Evolutionary conservation across 345 rosid species (phyloP).

Genomic region (Dovyalis caffra): DNA sequence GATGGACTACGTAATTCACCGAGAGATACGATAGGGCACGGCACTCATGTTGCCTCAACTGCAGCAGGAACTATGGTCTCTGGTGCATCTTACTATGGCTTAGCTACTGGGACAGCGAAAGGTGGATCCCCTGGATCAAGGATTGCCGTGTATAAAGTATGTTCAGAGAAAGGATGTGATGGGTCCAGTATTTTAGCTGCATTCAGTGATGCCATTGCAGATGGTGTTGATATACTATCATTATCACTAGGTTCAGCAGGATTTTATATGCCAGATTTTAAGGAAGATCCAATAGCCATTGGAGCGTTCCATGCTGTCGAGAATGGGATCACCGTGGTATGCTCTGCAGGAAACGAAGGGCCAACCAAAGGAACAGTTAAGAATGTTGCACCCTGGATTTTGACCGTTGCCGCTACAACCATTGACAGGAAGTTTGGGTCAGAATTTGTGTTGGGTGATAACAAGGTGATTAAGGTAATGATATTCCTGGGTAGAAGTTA

Average conservation of each 20-base stretch:
- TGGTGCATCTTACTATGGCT: conserved; percentile 65
- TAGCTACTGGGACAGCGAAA: no score
- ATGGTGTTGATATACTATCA: conserved; percentile 70
- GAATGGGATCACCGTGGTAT: no score
- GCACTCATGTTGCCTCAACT: no score
- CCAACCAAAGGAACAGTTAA: conserved; percentile 49
- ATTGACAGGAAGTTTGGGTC: conserved; percentile 84
- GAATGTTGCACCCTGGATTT: conserved; percentile 77
- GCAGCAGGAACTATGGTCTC: conserved; percentile 68
- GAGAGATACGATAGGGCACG: conserved; percentile 72
- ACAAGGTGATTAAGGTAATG: conserved; percentile 56
- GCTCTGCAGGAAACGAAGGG: conserved; percentile 84
- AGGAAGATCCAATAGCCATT: no score
- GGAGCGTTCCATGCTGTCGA: no score
- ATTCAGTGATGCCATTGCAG: conserved; percentile 72
- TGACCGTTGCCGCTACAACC: conserved; percentile 81
- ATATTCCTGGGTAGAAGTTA: not conserved
- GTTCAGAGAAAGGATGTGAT: no score
- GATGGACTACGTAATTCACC: conserved; percentile 31
- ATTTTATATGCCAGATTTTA: no score
- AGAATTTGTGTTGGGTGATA: conserved; percentile 58
- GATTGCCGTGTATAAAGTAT: no score
- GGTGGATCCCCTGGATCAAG: no score
- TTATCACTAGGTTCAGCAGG: conserved; percentile 67
- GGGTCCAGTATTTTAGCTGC: conserved; percentile 72